Evolutionary conservation across 1,139 yeast genomes (phyloP).

Genomic region (Debaryomyces subglobosus): DNA sequence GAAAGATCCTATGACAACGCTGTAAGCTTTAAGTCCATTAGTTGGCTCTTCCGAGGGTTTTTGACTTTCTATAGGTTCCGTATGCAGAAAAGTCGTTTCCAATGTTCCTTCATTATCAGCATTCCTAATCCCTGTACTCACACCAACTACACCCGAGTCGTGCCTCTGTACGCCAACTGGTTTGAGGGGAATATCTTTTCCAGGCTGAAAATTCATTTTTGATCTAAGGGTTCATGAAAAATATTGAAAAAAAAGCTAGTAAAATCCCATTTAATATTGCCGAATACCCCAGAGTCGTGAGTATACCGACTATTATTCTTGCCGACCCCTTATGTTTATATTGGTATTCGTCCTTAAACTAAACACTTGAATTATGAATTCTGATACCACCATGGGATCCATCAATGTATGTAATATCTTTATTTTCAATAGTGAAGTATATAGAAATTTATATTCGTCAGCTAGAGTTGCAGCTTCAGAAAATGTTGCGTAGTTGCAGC

Average conservation of each 20-base stretch:
- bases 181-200: constrained; percentile 1
- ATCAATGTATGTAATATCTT: neutral
- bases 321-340: neutral
- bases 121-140: constrained; percentile 6
- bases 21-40: constrained; percentile 36
- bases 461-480: neutral
- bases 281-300: constrained; percentile 1
- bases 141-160: neutral
- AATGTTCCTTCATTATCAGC: constrained; percentile 3
- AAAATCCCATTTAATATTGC: neutral
- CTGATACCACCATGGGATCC: neutral
- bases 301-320: neutral
- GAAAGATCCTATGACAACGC: constrained; percentile 39
- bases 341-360: neutral
- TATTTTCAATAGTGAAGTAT: neutral
- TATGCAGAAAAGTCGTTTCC: constrained; percentile 4
- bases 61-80: neutral
- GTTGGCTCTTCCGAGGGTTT: constrained; percentile 15
- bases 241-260: neutral
- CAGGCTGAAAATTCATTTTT: neutral
- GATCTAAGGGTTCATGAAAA: neutral
- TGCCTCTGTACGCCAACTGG: neutral
- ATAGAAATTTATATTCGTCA: neutral
- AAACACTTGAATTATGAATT: neutral
- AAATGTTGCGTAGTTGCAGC: neutral